Conservation (phyloP, 495 filamentous ascomycete species). For the Immersiella caudata region DNA sequence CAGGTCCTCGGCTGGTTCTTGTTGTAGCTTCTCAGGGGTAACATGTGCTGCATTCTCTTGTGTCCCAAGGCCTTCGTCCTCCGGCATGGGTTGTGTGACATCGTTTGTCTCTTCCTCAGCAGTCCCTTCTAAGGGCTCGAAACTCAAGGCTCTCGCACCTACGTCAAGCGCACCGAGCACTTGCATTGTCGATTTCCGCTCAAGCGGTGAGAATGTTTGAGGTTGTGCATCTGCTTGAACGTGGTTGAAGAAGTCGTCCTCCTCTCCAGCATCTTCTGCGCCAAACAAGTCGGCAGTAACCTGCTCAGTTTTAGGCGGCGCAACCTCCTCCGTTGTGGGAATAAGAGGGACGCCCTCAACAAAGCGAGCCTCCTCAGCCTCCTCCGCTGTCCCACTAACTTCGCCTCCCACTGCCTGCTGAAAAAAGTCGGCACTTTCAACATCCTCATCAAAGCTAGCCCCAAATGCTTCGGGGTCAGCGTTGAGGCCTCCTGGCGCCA, state of each 20-base stretch:
- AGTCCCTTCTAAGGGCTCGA: conserved; percentile 40
- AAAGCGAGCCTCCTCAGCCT: conserved; percentile 52
- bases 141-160: conserved; percentile 28
- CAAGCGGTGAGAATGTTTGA: conserved; percentile 36
- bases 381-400: conserved; percentile 40
- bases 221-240: conserved; percentile 31
- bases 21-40: conserved; percentile 23
- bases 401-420: conserved; percentile 43
- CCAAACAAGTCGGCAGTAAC: conserved; percentile 39
- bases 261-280: conserved; percentile 43
- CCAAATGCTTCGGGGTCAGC: conserved; percentile 31
- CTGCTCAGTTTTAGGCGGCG: neutral
- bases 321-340: conserved; percentile 22
- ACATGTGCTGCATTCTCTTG: neutral
- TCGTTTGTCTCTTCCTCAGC: conserved; percentile 31
- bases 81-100: conserved; percentile 1
- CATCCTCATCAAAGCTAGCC: conserved; percentile 31
- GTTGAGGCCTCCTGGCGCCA: conserved; percentile 23
- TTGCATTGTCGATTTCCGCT: conserved; percentile 64
- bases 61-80: neutral
- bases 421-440: conserved; percentile 17
- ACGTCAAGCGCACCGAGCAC: conserved; percentile 47
- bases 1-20: conserved; percentile 54
- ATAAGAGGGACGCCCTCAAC: conserved; percentile 65
- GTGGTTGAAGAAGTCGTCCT: conserved; percentile 56